Evolutionary conservation across 208 protist species (phyloP).

Genomic region (Wallacemonas sp.): DNA sequence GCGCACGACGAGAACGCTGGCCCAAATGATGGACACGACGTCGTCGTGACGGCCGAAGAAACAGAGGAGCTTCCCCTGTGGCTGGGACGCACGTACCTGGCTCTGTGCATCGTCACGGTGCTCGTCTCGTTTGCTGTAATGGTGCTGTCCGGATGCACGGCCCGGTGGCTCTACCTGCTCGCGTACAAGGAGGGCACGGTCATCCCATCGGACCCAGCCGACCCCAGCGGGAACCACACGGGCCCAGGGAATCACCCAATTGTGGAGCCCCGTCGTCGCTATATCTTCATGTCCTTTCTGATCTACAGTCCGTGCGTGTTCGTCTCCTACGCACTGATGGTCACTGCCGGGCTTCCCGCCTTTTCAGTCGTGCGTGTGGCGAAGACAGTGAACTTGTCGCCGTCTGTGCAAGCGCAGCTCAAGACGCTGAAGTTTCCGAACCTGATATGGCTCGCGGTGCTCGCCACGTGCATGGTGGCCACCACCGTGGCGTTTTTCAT

Average conservation of each 20-base stretch:
- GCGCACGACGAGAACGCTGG: background rate
- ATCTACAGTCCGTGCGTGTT: constrained; percentile 14
- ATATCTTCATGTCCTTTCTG: constrained; percentile 11
- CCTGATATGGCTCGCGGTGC: constrained; percentile 12
- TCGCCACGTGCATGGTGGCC: constrained; percentile 1
- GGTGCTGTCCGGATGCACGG: background rate
- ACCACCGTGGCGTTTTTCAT: constrained; percentile 4
- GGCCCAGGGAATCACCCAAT: no score
- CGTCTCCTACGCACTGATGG: constrained; percentile 1
- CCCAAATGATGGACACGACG: background rate
- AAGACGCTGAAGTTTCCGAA: background rate
- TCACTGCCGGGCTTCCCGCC: constrained; percentile 3
- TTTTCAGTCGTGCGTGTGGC: background rate
- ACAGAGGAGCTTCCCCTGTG: background rate
- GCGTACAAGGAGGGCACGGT: constrained; percentile 9
- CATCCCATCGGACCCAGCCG: no score
- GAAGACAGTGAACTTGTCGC: background rate
- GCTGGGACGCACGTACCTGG: background rate
- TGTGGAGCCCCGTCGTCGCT: constrained; percentile 11
- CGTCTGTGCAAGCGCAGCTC: background rate
- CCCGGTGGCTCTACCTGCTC: background rate
- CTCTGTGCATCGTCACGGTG: background rate
- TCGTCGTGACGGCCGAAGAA: constrained; percentile 2
- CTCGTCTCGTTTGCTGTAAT: background rate
- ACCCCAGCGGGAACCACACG: no score